A percentile compares a stretch with the other conserved stretches of the same genome.
Conservation (phyloP, 805 yeast species). For the Metschnikowia kofuensis region DNA sequence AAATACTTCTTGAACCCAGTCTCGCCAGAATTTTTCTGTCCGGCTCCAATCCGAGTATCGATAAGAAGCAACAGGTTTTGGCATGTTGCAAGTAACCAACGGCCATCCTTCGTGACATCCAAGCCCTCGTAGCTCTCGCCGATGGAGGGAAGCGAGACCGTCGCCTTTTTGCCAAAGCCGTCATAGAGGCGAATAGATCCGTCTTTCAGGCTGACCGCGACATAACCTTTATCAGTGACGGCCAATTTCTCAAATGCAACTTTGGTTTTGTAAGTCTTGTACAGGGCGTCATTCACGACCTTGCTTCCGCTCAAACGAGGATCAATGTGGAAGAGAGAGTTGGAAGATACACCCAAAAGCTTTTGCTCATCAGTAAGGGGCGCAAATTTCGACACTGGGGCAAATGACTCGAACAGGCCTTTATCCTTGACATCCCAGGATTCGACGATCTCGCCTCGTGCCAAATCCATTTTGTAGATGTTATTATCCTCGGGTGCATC, state of each 20-base stretch:
- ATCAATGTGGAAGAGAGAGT: conserved; percentile 71
- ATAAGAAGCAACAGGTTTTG: conserved; percentile 65
- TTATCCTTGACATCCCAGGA: conserved; percentile 62
- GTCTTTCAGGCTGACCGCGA: conserved; percentile 71
- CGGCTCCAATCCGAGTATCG: conserved; percentile 62
- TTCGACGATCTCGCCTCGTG: conserved; percentile 78
- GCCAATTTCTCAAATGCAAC: conserved; percentile 55
- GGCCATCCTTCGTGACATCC: conserved; percentile 75
- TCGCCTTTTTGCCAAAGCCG: conserved; percentile 69
- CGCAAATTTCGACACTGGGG: conserved; percentile 70
- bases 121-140: conserved; percentile 72
- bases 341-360: conserved; percentile 63
- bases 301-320: conserved; percentile 65
- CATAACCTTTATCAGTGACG: conserved; percentile 68
- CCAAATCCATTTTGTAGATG: conserved; percentile 74
- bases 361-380: conserved; percentile 74
- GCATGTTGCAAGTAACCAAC: conserved; percentile 81
- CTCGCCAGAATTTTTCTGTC: conserved; percentile 52
- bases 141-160: conserved; percentile 74
- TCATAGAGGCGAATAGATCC: conserved; percentile 80
- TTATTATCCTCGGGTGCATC: conserved; percentile 35
- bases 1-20: conserved; percentile 66
- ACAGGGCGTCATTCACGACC: conserved; percentile 48
- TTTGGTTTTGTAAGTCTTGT: conserved; percentile 46
- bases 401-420: conserved; percentile 52